A percentile compares a stretch with the other conserved stretches of the same genome.
phyloP scores from a whole-genome alignment of 1,284 basidiomycete genomes.

The Cryptococcus deneoformans region DNA sequence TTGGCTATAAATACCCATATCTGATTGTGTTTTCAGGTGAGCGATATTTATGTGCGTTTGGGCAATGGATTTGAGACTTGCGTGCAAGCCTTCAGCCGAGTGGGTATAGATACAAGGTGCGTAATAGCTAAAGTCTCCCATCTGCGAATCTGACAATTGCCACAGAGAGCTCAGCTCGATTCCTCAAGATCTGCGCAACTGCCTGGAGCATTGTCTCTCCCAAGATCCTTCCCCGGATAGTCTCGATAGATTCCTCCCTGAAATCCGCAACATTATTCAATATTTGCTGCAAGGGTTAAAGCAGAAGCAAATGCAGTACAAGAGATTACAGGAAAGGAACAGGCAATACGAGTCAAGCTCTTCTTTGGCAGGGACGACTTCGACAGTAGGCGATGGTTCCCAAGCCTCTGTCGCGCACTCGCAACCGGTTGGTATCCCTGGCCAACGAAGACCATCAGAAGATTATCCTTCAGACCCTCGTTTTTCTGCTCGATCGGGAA shows the following conservation, averaged over 20 bases:
- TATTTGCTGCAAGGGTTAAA: constrained; percentile 87
- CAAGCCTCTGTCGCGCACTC: background rate
- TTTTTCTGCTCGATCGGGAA: constrained; percentile 7
- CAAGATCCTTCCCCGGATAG: constrained; percentile 85
- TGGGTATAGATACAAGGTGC: constrained; percentile 63
- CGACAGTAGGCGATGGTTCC: background rate
- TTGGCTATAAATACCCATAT: background rate
- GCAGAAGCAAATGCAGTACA: constrained; percentile 79
- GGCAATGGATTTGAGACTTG: constrained; percentile 98
- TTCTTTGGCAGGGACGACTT: background rate
- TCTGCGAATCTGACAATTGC: background rate
- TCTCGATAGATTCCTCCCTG: constrained; percentile 85
- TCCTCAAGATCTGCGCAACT: constrained; percentile 80
- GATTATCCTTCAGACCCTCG: constrained; percentile 1
- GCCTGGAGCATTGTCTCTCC: constrained; percentile 85
- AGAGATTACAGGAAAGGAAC: constrained; percentile 31
- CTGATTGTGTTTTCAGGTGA: constrained; percentile 58
- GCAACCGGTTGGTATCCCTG: background rate
- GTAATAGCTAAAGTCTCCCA: background rate
- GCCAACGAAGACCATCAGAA: background rate
- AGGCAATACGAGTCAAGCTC: background rate
- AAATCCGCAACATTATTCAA: constrained; percentile 90
- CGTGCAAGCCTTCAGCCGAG: constrained; percentile 79
- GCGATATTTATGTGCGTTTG: constrained; percentile 92
- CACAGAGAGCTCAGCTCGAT: constrained; percentile 82